phyloP scores from a whole-genome alignment of 2,329 filamentous ascomycete species.

The Elsinoe australis region DNA sequence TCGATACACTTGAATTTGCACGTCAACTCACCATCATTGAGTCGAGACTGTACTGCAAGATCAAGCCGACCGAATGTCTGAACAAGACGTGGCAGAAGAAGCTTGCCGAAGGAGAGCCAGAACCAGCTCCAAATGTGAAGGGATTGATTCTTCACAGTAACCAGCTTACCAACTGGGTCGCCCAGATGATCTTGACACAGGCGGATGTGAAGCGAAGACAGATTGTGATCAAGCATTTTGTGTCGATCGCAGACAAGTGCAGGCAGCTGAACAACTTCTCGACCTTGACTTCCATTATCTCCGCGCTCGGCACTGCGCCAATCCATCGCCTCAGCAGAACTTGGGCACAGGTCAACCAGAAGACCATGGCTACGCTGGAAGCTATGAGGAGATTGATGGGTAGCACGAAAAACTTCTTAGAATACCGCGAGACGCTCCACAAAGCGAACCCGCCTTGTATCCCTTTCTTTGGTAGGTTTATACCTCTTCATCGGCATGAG shows the following conservation, averaged over 20 bases:
- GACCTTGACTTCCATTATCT: constrained; percentile 94
- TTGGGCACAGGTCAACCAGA: constrained; percentile 86
- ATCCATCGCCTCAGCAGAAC: constrained; percentile 90
- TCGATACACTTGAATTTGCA: constrained; percentile 94
- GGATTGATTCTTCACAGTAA: constrained; percentile 95
- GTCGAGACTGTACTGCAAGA: constrained; percentile 87
- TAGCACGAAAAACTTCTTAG: constrained; percentile 95
- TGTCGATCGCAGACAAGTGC: constrained; percentile 95
- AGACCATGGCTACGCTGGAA: constrained; percentile 72
- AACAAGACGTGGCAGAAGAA: constrained; percentile 99
- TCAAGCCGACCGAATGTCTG: constrained; percentile 89
- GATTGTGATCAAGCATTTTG: constrained; percentile 97
- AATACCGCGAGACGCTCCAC: constrained; percentile 89
- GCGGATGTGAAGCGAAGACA: constrained; percentile 92
- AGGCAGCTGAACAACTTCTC: constrained; percentile 92
- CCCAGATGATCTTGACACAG: constrained; percentile 96
- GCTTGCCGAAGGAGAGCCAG: constrained; percentile 67
- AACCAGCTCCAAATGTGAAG: constrained; percentile 90
- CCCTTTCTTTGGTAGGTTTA: constrained; percentile 82
- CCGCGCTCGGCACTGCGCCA: constrained; percentile 84
- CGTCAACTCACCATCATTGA: constrained; percentile 95
- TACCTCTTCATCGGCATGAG: background rate
- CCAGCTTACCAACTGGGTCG: constrained; percentile 98
- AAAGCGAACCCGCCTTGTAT: constrained; percentile 93
- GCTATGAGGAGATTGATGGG: constrained; percentile 92